Conservation (phyloP, 208 protist genomes). For the Crithidia brevicula region DNA sequence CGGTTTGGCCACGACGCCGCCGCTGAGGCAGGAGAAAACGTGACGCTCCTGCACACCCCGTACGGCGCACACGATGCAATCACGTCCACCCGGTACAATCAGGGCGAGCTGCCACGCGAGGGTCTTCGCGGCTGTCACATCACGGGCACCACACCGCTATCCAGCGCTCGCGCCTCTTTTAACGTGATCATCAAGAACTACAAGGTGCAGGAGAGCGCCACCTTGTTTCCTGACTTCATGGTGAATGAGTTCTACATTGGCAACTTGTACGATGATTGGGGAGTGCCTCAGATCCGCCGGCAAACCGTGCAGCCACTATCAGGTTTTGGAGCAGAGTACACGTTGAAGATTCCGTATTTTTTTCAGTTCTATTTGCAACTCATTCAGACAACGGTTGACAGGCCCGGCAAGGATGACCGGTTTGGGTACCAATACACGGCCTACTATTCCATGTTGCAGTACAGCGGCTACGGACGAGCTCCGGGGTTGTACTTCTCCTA, state of each 20-base stretch:
- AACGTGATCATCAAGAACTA: constrained; percentile 29
- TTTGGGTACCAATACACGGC: constrained; percentile 25
- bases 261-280: constrained; percentile 26
- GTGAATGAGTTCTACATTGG: constrained; percentile 25
- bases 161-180: constrained; percentile 17
- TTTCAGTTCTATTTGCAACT: constrained; percentile 39
- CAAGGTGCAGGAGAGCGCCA: constrained; percentile 9
- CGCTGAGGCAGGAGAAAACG: neutral
- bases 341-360: constrained; percentile 11
- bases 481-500: constrained; percentile 39
- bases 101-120: constrained; percentile 15
- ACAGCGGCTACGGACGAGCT: constrained; percentile 5
- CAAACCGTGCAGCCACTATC: constrained; percentile 23
- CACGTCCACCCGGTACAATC: constrained; percentile 1
- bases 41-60: constrained; percentile 25
- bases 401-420: constrained; percentile 16
- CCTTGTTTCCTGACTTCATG: constrained; percentile 19
- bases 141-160: constrained; percentile 22
- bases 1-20: neutral
- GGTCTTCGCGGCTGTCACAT: constrained; percentile 32
- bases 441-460: constrained; percentile 33
- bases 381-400: constrained; percentile 35
- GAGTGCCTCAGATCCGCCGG: constrained; percentile 27
- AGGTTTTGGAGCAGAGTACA: neutral
- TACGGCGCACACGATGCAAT: constrained; percentile 5